A percentile compares a stretch with the other conserved stretches of the same genome.
Conservation (phyloP, 2,329 filamentous ascomycete genomes). For the Monilinia laxa region DNA sequence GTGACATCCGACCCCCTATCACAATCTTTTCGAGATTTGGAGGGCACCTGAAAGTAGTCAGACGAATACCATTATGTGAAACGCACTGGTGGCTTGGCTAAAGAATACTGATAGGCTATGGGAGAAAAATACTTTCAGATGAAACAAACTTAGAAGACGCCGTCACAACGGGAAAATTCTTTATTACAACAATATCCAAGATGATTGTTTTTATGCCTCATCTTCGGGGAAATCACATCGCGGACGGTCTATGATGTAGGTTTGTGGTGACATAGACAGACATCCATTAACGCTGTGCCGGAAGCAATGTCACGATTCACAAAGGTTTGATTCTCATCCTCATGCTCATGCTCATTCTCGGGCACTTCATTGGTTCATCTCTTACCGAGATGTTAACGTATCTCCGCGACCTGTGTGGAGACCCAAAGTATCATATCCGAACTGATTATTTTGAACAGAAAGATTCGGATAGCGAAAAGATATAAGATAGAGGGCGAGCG, state of each 20-base stretch:
- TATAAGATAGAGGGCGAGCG: not conserved
- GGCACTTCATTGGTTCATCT: not conserved
- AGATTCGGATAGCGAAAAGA: not conserved
- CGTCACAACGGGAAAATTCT: not conserved
- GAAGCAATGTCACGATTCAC: not conserved
- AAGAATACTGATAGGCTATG: slow-evolving; percentile 6
- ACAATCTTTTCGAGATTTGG: not conserved
- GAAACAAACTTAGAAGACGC: slow-evolving; percentile 18
- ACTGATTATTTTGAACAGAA: too few species aligned
- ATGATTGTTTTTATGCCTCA: slow-evolving; percentile 1
- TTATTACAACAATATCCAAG: not conserved
- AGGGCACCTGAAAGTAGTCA: not conserved
- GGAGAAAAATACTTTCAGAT: not conserved
- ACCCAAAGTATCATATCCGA: too few species aligned
- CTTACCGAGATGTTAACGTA: not conserved
- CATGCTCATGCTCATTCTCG: too few species aligned
- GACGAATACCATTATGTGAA: slow-evolving; percentile 14
- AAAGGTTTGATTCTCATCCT: not conserved
- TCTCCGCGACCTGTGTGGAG: not conserved
- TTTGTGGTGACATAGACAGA: not conserved
- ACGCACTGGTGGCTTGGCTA: slow-evolving; percentile 10
- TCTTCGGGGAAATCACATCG: not conserved
- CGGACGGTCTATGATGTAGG: not conserved
- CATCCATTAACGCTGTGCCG: not conserved
- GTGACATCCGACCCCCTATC: slow-evolving; percentile 6